These are phyloP conservation scores for Colletotrichum cordylinicola DNA, from an alignment of 2,329 filamentous ascomycete genomes.

Conservation along the genomic window DNA sequence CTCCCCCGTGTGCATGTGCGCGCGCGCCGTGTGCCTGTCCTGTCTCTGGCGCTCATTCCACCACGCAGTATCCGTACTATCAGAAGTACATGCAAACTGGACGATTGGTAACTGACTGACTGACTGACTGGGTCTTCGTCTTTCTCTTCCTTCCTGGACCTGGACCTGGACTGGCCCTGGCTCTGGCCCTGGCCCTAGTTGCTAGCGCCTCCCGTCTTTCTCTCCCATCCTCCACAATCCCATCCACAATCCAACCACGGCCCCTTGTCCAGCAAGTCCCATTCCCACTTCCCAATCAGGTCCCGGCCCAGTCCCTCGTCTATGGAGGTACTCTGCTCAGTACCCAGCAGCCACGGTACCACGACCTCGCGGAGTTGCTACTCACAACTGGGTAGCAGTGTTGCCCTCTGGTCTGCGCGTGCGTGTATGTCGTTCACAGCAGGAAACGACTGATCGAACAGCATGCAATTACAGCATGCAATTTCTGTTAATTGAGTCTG, in stretches of 20 bases:
- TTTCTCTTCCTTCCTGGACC: background rate
- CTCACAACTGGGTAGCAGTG: background rate
- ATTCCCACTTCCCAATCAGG: slow-evolving; percentile 12
- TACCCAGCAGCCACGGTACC: background rate
- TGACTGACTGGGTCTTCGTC: background rate
- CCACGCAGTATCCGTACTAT: background rate
- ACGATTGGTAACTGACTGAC: background rate
- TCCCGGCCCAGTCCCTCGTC: background rate
- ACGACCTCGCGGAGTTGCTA: background rate
- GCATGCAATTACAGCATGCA: background rate
- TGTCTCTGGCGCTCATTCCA: slow-evolving; percentile 2
- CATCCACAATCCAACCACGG: background rate
- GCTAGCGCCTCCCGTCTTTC: background rate
- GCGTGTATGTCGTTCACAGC: background rate
- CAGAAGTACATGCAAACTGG: background rate
- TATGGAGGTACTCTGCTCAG: background rate
- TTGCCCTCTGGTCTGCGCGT: background rate
- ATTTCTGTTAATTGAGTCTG: background rate
- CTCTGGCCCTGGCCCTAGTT: background rate
- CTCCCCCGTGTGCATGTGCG: background rate
- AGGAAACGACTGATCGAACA: background rate
- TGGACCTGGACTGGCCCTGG: background rate
- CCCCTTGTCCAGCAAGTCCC: slow-evolving; percentile 6
- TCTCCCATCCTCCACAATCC: slow-evolving; percentile 6
- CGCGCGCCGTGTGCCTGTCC: background rate